Evolutionary conservation across 2,329 filamentous ascomycete species (phyloP).

Genomic region (Hypoxylon sp.): DNA sequence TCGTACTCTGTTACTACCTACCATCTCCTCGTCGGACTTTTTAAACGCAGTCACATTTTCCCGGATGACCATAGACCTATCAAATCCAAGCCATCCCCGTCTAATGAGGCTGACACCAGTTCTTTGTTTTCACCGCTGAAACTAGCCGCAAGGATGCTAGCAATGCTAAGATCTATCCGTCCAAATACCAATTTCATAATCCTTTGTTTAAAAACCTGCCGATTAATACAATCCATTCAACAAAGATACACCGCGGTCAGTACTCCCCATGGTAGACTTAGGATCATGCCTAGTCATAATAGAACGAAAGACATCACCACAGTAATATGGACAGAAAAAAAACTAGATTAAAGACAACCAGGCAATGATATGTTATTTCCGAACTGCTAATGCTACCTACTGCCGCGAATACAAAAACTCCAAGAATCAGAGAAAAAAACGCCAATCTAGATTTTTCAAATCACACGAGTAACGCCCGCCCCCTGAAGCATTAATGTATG

Average conservation of each 20-base stretch:
- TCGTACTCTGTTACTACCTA: constrained; percentile 3
- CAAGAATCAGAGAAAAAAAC: constrained; percentile 15
- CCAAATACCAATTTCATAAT: too few relatives aligned
- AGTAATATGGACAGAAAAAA: too few relatives aligned
- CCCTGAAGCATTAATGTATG: constrained; percentile 12
- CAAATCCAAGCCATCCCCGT: background rate
- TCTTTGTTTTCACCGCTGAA: too few relatives aligned
- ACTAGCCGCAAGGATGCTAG: too few relatives aligned
- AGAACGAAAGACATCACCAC: too few relatives aligned
- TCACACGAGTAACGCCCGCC: background rate
- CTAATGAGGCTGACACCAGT: background rate
- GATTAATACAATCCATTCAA: too few relatives aligned
- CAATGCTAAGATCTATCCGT: too few relatives aligned
- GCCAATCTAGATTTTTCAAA: constrained; percentile 6
- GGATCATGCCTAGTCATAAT: too few relatives aligned
- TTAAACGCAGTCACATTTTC: background rate
- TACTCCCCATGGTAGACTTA: too few relatives aligned
- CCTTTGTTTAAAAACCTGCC: too few relatives aligned
- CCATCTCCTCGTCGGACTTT: background rate
- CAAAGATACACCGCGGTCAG: too few relatives aligned
- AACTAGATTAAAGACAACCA: constrained; percentile 1
- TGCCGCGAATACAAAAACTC: too few relatives aligned
- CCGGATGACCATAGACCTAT: background rate
- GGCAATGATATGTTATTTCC: constrained; percentile 18
- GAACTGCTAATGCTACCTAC: constrained; percentile 13